These are phyloP conservation scores for Exophiala spinifera DNA, from an alignment of 2,329 filamentous ascomycete species.

Conservation along the genomic window DNA sequence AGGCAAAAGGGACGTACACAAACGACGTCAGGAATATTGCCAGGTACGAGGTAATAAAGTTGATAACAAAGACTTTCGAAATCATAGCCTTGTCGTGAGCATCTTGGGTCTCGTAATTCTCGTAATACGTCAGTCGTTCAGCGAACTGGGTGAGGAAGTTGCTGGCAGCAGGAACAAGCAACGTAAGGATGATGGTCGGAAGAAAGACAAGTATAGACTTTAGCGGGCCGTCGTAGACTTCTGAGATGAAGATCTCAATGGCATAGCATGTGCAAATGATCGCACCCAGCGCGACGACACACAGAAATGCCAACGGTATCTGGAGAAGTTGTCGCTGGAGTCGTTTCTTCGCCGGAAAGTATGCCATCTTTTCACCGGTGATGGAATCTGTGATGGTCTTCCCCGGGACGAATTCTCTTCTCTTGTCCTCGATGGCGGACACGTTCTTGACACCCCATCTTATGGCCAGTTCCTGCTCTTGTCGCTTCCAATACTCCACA, in stretches of 20 bases:
- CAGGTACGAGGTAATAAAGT: slow-evolving; percentile 94
- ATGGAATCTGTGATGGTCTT: slow-evolving; percentile 72
- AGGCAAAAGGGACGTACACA: slow-evolving; percentile 88
- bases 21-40: slow-evolving; percentile 91
- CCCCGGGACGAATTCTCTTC: slow-evolving; percentile 76
- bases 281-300: slow-evolving; percentile 68
- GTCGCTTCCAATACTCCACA: slow-evolving; percentile 94
- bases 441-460: slow-evolving; percentile 87
- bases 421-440: slow-evolving; percentile 72
- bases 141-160: slow-evolving; percentile 73
- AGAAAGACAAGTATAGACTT: slow-evolving; percentile 84
- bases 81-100: slow-evolving; percentile 80
- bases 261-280: slow-evolving; percentile 85
- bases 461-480: slow-evolving; percentile 80
- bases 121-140: slow-evolving; percentile 71
- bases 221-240: slow-evolving; percentile 85
- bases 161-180: slow-evolving; percentile 74
- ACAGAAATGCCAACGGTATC: slow-evolving; percentile 77
- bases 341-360: slow-evolving; percentile 74
- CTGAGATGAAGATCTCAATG: slow-evolving; percentile 92
- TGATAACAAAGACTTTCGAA: slow-evolving; percentile 90
- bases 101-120: slow-evolving; percentile 90
- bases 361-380: slow-evolving; percentile 72
- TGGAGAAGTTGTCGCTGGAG: slow-evolving; percentile 75
- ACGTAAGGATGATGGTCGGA: slow-evolving; percentile 82